A percentile compares a stretch with the other conserved stretches of the same genome.
phyloP scores from a whole-genome alignment of 768 basidiomycete genomes.

The Suillus weaverae region DNA sequence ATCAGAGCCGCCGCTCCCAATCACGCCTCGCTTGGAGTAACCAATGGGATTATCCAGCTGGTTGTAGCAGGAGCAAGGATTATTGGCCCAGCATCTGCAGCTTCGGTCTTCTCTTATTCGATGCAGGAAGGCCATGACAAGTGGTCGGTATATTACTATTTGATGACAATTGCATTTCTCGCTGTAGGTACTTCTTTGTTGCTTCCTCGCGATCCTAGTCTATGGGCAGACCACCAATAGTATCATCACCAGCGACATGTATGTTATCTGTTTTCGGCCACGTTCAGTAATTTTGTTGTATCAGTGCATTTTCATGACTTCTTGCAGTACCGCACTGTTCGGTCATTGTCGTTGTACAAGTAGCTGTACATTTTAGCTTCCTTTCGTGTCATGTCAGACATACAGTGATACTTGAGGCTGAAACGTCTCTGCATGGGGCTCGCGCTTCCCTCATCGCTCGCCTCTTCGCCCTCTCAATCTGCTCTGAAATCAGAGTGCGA shows the following conservation, averaged over 20 bases:
- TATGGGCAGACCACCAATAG: neutral
- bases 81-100: neutral
- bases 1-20: neutral
- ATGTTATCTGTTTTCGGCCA: neutral
- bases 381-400: neutral
- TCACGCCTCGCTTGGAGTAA: neutral
- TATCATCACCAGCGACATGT: neutral
- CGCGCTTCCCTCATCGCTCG: conserved; percentile 30
- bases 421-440: conserved; percentile 26
- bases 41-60: neutral
- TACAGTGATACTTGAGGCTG: neutral
- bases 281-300: neutral
- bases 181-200: neutral
- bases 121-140: neutral
- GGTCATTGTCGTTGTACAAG: neutral
- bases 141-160: neutral
- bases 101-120: neutral
- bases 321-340: neutral
- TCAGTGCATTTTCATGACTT: neutral
- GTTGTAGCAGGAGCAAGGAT: neutral
- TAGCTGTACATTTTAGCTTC: neutral
- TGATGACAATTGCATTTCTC: neutral
- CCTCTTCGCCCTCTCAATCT: conserved; percentile 83
- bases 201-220: neutral
- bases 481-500: conserved; percentile 82